A percentile compares a stretch with the other conserved stretches of the same genome.
These are phyloP conservation scores for Eleusine indica DNA, from an alignment of 176 grass and related monocot genomes.

Conservation along the genomic window DNA sequence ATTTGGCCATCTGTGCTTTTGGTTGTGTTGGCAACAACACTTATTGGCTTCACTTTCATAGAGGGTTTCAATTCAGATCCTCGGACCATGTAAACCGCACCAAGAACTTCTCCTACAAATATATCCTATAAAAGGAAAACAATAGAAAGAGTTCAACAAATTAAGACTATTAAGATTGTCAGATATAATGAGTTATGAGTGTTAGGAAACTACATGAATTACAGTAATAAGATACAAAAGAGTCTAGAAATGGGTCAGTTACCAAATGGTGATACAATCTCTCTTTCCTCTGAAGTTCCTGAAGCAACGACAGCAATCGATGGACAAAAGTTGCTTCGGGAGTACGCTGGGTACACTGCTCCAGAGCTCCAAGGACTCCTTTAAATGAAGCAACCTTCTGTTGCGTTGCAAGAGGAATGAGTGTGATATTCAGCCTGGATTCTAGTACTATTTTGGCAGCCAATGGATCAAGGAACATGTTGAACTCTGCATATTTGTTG, in stretches of 20 bases:
- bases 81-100: constrained; percentile 64
- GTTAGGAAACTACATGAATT: not conserved
- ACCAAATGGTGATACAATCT: constrained; percentile 77
- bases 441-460: constrained; percentile 66
- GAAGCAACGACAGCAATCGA: constrained; percentile 55
- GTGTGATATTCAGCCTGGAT: constrained; percentile 62
- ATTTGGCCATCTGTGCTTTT: constrained; percentile 53
- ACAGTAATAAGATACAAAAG: not conserved
- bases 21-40: constrained; percentile 29
- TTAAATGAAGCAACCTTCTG: constrained; percentile 57
- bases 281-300: constrained; percentile 53
- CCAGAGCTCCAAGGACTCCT: constrained; percentile 45
- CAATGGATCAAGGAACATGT: constrained; percentile 88
- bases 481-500: constrained; percentile 77
- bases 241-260: constrained; percentile 3
- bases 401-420: constrained; percentile 68
- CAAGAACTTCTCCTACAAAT: constrained; percentile 73
- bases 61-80: constrained; percentile 39
- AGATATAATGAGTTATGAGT: not conserved
- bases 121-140: constrained; percentile 42
- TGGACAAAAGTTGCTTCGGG: constrained; percentile 67
- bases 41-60: constrained; percentile 38
- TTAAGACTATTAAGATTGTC: not conserved
- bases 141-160: not conserved
- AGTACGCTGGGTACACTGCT: constrained; percentile 34